Percentiles rank a stretch among this genome's conserved stretches.
Conservation (phyloP, 345 rosid species). For the Acer saccharum region DNA sequence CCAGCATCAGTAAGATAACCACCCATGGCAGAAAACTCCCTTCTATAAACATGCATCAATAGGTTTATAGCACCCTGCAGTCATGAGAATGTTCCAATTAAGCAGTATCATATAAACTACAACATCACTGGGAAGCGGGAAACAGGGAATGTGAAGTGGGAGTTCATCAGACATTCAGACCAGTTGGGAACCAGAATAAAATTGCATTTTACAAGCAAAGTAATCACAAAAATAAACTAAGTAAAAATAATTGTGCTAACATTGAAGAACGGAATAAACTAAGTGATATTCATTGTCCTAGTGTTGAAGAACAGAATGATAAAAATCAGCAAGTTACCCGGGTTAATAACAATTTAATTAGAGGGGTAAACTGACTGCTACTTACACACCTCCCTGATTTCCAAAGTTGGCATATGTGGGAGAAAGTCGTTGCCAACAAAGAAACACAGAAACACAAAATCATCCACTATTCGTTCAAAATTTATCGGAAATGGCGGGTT, state of each 20-base stretch:
- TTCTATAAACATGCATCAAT: constrained; percentile 85
- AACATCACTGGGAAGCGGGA: not conserved
- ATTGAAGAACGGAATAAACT: not conserved
- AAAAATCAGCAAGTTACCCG: not conserved
- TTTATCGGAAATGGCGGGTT: constrained; percentile 79
- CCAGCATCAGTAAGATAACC: constrained; percentile 99
- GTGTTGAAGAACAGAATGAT: not conserved
- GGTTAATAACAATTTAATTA: not conserved
- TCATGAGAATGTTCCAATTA: constrained; percentile 21
- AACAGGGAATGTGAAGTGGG: not conserved
- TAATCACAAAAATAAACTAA: not conserved
- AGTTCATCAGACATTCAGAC: not conserved
- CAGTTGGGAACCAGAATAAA: not conserved
- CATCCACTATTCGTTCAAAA: constrained; percentile 90
- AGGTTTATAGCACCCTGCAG: constrained; percentile 95
- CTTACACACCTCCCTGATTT: constrained; percentile 83
- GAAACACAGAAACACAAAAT: constrained; percentile 96
- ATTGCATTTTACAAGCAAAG: not conserved
- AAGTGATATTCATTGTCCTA: not conserved
- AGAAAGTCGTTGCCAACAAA: constrained; percentile 99
- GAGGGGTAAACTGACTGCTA: constrained; percentile 14
- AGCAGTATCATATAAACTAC: constrained; percentile 15
- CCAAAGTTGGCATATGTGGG: constrained; percentile 98
- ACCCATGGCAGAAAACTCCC: constrained; percentile 89
- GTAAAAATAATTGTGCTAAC: not conserved